Percentiles rank a stretch among this genome's conserved stretches.
These are phyloP conservation scores for Karstenula rhodostoma DNA, from an alignment of 2,329 filamentous ascomycete genomes.

Conservation along the genomic window DNA sequence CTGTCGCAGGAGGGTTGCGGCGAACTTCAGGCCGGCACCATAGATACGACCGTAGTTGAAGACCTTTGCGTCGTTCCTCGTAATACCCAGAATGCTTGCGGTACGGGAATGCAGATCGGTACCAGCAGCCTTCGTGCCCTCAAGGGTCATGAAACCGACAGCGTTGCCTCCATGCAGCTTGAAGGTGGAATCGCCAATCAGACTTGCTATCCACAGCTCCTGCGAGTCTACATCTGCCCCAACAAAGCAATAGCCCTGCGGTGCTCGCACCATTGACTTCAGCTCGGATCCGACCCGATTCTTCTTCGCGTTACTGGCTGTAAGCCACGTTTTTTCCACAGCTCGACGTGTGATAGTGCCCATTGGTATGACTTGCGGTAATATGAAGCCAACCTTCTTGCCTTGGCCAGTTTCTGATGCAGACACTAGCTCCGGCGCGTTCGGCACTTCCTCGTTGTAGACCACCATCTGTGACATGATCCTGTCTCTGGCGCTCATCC, in stretches of 20 bases:
- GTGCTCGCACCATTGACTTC: slow-evolving; percentile 95
- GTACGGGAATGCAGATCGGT: slow-evolving; percentile 96
- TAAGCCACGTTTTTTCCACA: slow-evolving; percentile 98
- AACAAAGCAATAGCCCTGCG: slow-evolving; percentile 89
- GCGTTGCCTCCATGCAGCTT: slow-evolving; percentile 95
- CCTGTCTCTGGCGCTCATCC: slow-evolving; percentile 93
- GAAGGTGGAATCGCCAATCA: slow-evolving; percentile 94
- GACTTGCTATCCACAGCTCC: slow-evolving; percentile 96
- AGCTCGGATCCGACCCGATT: slow-evolving; percentile 96
- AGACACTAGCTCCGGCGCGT: slow-evolving; percentile 31
- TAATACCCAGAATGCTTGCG: slow-evolving; percentile 89
- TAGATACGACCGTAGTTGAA: slow-evolving; percentile 99
- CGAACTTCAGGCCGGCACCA: slow-evolving; percentile 95
- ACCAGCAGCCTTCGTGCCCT: slow-evolving; percentile 91
- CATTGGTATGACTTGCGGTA: slow-evolving; percentile 98
- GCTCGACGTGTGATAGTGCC: slow-evolving; percentile 93
- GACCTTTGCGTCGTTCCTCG: slow-evolving; percentile 92
- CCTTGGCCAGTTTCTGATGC: slow-evolving; percentile 31
- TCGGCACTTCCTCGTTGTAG: slow-evolving; percentile 70
- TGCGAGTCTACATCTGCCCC: slow-evolving; percentile 97
- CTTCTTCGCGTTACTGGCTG: slow-evolving; percentile 94
- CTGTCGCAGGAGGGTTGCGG: slow-evolving; percentile 85
- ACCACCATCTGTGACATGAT: slow-evolving; percentile 97
- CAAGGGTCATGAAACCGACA: slow-evolving; percentile 98
- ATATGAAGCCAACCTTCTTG: slow-evolving; percentile 75